Conservation (phyloP, 768 basidiomycete species). For the Rossbeevera mucosa region DNA sequence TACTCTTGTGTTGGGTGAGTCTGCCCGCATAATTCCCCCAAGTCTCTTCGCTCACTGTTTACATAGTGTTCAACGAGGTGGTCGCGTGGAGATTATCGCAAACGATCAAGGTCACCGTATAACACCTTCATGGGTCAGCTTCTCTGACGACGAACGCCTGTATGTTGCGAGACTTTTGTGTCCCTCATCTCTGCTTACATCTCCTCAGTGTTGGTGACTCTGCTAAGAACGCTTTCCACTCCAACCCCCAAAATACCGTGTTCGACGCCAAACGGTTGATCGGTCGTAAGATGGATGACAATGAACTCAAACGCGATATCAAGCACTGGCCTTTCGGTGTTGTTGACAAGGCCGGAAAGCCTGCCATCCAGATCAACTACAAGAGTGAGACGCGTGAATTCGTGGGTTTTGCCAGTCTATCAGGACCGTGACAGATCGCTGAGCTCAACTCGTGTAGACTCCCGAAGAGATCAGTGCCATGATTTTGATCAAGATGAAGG, state of each 20-base stretch:
- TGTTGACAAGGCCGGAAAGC: conserved; percentile 75
- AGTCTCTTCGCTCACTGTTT: neutral
- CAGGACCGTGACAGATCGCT: neutral
- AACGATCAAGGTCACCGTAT: conserved; percentile 89
- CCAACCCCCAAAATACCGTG: conserved; percentile 89
- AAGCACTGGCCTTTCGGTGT: conserved; percentile 93
- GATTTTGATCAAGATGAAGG: conserved; percentile 97
- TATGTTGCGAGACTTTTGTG: conserved; percentile 3
- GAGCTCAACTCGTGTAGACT: conserved; percentile 42
- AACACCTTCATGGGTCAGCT: conserved; percentile 83
- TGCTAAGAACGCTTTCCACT: conserved; percentile 93
- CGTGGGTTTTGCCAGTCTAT: conserved; percentile 43
- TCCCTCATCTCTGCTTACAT: neutral
- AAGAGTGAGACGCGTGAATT: conserved; percentile 78
- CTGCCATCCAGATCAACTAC: conserved; percentile 72
- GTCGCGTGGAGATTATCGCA: conserved; percentile 85
- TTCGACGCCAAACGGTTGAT: conserved; percentile 97
- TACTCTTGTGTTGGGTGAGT: conserved; percentile 95
- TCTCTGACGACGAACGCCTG: conserved; percentile 77
- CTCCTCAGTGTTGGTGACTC: conserved; percentile 72
- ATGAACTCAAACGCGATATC: conserved; percentile 73
- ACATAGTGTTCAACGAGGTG: conserved; percentile 72
- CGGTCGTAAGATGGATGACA: conserved; percentile 79
- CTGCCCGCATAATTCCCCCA: neutral
- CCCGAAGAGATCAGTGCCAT: conserved; percentile 95